Evolutionary conservation across 75 land plant species (phyloP).

Genomic region (Pseudotsuga menziesii): DNA sequence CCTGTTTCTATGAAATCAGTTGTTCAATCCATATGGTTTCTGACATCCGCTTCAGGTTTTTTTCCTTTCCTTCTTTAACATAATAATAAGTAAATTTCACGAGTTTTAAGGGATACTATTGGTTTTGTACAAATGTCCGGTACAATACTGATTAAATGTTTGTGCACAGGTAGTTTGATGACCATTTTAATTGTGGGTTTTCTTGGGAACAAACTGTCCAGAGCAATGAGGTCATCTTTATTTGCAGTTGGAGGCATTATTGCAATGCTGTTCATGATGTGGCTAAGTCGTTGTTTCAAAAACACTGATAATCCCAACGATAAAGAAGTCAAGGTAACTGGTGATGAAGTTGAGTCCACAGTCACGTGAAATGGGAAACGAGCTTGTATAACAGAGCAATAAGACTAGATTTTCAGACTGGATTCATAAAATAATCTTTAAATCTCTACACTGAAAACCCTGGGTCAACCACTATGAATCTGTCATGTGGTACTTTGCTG

Average conservation of each 20-base stretch:
- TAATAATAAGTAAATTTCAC: neutral
- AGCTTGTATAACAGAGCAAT: neutral
- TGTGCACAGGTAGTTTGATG: neutral
- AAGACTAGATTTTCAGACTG: too few species aligned
- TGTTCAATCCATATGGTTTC: slow-evolving; percentile 29
- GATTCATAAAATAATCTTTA: too few species aligned
- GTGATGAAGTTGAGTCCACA: neutral
- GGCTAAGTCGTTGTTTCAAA: slow-evolving; percentile 12
- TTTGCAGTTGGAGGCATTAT: slow-evolving; percentile 24
- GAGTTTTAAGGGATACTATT: neutral
- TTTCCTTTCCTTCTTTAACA: neutral
- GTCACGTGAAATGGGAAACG: neutral
- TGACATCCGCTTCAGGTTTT: slow-evolving; percentile 32
- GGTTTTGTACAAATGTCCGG: neutral
- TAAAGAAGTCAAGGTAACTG: neutral
- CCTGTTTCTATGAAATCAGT: slow-evolving; percentile 32
- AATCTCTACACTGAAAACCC: too few species aligned
- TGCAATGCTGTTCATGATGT: slow-evolving; percentile 24
- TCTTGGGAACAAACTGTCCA: slow-evolving; percentile 24
- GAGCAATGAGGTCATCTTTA: slow-evolving; percentile 22
- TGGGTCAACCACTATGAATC: too few species aligned
- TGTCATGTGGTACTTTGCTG: too few species aligned
- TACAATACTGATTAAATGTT: neutral
- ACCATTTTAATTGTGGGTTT: neutral
- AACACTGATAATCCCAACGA: neutral